A percentile compares a stretch with the other conserved stretches of the same genome.
Conservation (phyloP, 1,139 yeast species). For the Trichomonascaceae sp. region DNA sequence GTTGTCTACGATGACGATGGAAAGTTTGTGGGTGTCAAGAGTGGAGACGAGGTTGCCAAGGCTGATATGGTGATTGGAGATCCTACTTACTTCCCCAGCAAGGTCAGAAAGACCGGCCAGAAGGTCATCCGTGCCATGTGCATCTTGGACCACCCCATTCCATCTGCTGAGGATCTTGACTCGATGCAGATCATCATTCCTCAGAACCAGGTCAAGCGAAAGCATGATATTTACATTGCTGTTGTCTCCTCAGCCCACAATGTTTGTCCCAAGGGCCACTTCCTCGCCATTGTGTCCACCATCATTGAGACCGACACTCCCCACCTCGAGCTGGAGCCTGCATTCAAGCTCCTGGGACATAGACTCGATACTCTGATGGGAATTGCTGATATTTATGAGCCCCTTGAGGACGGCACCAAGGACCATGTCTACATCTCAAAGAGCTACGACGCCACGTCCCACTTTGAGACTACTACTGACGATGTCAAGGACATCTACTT, state of each 20-base stretch:
- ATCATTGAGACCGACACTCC: constrained; percentile 90
- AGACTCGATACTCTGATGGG: constrained; percentile 86
- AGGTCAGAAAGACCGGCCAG: constrained; percentile 73
- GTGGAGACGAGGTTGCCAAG: constrained; percentile 83
- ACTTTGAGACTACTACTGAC: constrained; percentile 91
- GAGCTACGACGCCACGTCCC: constrained; percentile 90
- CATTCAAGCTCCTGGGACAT: constrained; percentile 78
- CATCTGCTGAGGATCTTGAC: constrained; percentile 71
- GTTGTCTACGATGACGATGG: constrained; percentile 59
- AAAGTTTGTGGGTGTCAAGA: constrained; percentile 71
- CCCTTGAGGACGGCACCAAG: constrained; percentile 65
- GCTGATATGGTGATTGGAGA: constrained; percentile 96
- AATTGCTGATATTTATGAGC: constrained; percentile 83
- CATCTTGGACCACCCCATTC: constrained; percentile 78
- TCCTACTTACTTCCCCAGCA: constrained; percentile 94
- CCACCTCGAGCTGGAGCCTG: constrained; percentile 86
- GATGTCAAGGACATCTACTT: constrained; percentile 90
- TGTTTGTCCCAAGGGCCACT: constrained; percentile 83
- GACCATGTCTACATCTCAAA: constrained; percentile 74
- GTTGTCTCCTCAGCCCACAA: constrained; percentile 82
- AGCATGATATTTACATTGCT: constrained; percentile 90
- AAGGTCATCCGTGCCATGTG: constrained; percentile 93
- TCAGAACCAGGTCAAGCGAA: constrained; percentile 87
- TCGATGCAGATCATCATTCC: constrained; percentile 92
- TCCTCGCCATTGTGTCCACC: constrained; percentile 87